These are phyloP conservation scores for Gamarada debralockiae DNA, from an alignment of 495 filamentous ascomycete species.

Conservation along the genomic window DNA sequence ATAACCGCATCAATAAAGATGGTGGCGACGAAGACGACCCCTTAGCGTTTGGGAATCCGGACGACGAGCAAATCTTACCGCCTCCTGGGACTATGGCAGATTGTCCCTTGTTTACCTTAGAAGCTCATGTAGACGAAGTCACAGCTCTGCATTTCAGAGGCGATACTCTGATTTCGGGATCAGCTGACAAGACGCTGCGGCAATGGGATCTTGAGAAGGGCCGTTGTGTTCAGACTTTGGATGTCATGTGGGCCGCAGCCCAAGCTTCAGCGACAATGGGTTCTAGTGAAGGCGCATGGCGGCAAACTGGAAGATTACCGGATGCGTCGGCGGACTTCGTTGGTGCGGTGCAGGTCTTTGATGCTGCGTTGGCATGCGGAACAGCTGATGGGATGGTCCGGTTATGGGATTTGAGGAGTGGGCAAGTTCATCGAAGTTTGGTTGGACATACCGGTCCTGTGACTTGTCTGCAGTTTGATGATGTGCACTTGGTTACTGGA, in stretches of 20 bases:
- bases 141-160: conserved; percentile 88
- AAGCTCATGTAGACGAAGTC: conserved; percentile 90
- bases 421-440: conserved; percentile 91
- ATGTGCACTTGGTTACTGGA: conserved; percentile 90
- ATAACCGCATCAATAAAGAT: conserved; percentile 61
- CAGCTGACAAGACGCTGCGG: conserved; percentile 91
- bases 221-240: conserved; percentile 93
- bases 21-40: conserved; percentile 59
- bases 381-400: conserved; percentile 98
- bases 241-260: conserved; percentile 98
- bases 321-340: conserved; percentile 86
- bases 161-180: conserved; percentile 89
- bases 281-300: conserved; percentile 52
- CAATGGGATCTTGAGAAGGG: conserved; percentile 98
- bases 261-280: conserved; percentile 72
- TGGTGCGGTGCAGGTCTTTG: conserved; percentile 92
- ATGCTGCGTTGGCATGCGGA: conserved; percentile 94
- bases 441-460: conserved; percentile 97
- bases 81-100: conserved; percentile 75
- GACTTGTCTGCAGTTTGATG: conserved; percentile 94
- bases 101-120: conserved; percentile 80
- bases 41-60: conserved; percentile 54
- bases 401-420: conserved; percentile 94
- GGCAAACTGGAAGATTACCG: conserved; percentile 49
- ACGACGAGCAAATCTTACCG: conserved; percentile 57